A percentile compares a stretch with the other conserved stretches of the same genome.
Evolutionary conservation across 495 filamentous ascomycete species (phyloP).

Genomic region (Penicillium roqueforti): DNA sequence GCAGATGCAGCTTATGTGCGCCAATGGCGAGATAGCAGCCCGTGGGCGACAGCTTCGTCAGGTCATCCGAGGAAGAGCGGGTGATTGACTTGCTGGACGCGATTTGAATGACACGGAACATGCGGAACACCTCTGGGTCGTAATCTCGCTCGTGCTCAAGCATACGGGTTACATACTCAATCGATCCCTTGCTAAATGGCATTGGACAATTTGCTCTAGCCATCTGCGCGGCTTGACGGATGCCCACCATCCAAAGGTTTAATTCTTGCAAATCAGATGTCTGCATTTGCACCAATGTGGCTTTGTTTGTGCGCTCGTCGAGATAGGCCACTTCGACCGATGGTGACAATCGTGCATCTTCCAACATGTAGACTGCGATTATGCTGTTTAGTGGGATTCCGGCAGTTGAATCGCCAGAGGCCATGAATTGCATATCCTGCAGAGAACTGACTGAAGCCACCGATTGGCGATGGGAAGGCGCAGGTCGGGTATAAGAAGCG

Average conservation of each 20-base stretch:
- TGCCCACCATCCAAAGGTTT: slow-evolving; percentile 68
- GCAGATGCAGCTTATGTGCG: slow-evolving; percentile 73
- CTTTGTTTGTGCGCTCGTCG: slow-evolving; percentile 64
- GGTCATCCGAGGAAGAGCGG: slow-evolving; percentile 68
- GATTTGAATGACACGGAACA: slow-evolving; percentile 82
- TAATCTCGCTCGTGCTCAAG: slow-evolving; percentile 69
- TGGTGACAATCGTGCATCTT: slow-evolving; percentile 72
- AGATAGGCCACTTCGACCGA: slow-evolving; percentile 73
- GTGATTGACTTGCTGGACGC: slow-evolving; percentile 53
- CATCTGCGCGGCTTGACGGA: slow-evolving; percentile 57
- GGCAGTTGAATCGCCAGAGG: slow-evolving; percentile 43
- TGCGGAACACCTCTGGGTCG: slow-evolving; percentile 63
- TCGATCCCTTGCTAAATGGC: slow-evolving; percentile 55
- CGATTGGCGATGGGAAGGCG: slow-evolving; percentile 47
- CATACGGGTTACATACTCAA: slow-evolving; percentile 60
- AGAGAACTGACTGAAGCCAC: slow-evolving; percentile 57
- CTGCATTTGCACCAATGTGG: slow-evolving; percentile 62
- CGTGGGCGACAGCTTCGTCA: slow-evolving; percentile 66
- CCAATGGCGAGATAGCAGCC: slow-evolving; percentile 85
- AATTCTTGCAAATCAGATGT: slow-evolving; percentile 69
- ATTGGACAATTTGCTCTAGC: slow-evolving; percentile 49
- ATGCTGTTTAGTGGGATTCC: slow-evolving; percentile 68
- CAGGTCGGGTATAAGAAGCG: slow-evolving; percentile 36
- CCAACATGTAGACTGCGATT: slow-evolving; percentile 72
- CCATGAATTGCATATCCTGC: slow-evolving; percentile 55